Percentiles rank a stretch among this genome's conserved stretches.
Conservation (phyloP, 2,329 filamentous ascomycete genomes). For the Colletotrichum orbiculare region DNA sequence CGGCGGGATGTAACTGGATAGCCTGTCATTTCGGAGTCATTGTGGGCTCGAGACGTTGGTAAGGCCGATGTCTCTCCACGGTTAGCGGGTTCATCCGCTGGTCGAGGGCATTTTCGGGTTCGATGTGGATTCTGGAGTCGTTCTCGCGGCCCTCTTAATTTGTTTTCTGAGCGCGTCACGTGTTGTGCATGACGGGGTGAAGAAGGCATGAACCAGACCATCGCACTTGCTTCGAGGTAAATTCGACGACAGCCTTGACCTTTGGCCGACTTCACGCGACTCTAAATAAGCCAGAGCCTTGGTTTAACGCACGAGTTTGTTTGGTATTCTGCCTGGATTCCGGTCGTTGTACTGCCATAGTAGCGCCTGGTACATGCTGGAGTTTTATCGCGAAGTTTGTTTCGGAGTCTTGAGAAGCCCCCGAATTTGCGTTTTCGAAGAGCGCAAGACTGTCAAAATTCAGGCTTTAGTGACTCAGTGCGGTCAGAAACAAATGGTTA, state of each 20-base stretch:
- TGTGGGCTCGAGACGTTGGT: constrained; percentile 30
- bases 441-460: too few relatives aligned
- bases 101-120: constrained; percentile 7
- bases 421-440: too few relatives aligned
- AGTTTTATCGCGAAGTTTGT: too few relatives aligned
- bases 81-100: constrained; percentile 21
- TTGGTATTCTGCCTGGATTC: too few relatives aligned
- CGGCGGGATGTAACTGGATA: constrained; percentile 20
- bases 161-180: constrained; percentile 8
- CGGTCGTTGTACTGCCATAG: too few relatives aligned
- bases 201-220: neutral
- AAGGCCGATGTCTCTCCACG: constrained; percentile 35
- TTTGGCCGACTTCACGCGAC: neutral
- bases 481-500: too few relatives aligned
- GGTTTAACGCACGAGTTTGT: too few relatives aligned
- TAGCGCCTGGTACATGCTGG: too few relatives aligned
- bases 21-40: constrained; percentile 34
- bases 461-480: too few relatives aligned
- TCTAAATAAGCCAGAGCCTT: neutral
- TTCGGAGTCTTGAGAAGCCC: too few relatives aligned
- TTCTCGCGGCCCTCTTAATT: constrained; percentile 14
- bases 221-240: neutral
- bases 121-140: constrained; percentile 14
- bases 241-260: neutral
- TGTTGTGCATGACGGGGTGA: neutral